phyloP scores from a whole-genome alignment of 106 monocot species.

The Dioscorea dumetorum region DNA sequence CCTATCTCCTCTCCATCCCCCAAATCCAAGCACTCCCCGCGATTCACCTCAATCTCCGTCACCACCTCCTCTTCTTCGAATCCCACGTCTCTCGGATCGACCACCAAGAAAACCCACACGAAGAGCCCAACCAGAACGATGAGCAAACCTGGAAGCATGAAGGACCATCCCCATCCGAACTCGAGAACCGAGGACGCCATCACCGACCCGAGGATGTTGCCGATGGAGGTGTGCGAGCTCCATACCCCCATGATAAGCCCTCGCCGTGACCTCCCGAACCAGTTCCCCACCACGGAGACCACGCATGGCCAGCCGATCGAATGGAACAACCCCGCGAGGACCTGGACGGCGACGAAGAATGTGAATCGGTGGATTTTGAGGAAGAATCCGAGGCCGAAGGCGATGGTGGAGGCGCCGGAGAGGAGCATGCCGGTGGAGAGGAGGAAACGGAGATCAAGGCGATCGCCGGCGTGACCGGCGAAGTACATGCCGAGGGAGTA shows the following conservation, averaged over 20 bases:
- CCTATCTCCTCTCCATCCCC: slow-evolving; percentile 20
- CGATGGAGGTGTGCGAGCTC: slow-evolving; percentile 86
- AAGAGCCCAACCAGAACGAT: slow-evolving; percentile 32
- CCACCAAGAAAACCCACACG: slow-evolving; percentile 44
- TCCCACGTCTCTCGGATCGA: slow-evolving; percentile 47
- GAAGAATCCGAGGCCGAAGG: slow-evolving; percentile 60
- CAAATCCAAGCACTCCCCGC: slow-evolving; percentile 1
- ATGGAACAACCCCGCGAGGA: slow-evolving; percentile 55
- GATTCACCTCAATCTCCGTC: slow-evolving; percentile 34
- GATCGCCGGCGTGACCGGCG: slow-evolving; percentile 75
- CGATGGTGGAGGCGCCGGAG: slow-evolving; percentile 34
- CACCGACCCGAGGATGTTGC: slow-evolving; percentile 86
- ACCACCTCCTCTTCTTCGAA: slow-evolving; percentile 20
- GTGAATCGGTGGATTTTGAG: slow-evolving; percentile 34
- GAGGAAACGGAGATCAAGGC: slow-evolving; percentile 57
- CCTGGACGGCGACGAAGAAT: slow-evolving; percentile 57
- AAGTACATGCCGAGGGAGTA: slow-evolving; percentile 77
- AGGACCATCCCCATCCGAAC: slow-evolving; percentile 96
- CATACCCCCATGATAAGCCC: slow-evolving; percentile 89
- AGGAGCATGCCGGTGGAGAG: slow-evolving; percentile 50
- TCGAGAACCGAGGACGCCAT: slow-evolving; percentile 69
- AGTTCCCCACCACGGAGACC: slow-evolving; percentile 81
- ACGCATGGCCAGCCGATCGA: slow-evolving; percentile 89
- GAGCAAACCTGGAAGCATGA: slow-evolving; percentile 50
- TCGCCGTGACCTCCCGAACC: slow-evolving; percentile 60